Base-by-base conservation (phyloP, 768 basidiomycete genomes). In the Mycena rebaudengoi region DNA sequence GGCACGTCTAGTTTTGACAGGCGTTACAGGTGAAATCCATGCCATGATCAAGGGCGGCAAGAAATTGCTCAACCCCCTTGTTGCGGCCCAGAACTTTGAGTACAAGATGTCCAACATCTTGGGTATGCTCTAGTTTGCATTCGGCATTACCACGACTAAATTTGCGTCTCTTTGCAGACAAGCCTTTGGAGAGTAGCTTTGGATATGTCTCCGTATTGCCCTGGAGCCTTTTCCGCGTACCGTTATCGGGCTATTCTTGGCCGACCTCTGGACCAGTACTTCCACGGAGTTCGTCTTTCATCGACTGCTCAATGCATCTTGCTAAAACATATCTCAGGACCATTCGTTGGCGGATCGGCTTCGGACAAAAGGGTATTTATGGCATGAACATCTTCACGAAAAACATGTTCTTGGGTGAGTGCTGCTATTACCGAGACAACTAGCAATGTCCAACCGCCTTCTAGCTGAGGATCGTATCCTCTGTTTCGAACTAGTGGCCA, bases 61-160 rank as follows among this genome's bases (percentile, higher is more conserved):
- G 77, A 98, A 98, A 76, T 86, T 98, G 25, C 75, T 98, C 63
- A 98, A 98, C 72, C 96, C 95, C 20, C 80, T 96, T 49, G 86
- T 98, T 29, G 96, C 96, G 8, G 95, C 96, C 16, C 96, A 98
- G 76, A 98, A 98, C 78, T 96, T 96, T 70, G 95, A 96, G 79
- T 98, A 98, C 81, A 98, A 95, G 80, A 97, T 98, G 94, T 96
- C 94, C 44, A 98, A 98, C 78, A 98, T 99, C 72, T 82, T 98
- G 28, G 92, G 90, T 88, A 68, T 55, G 81, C 58, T 30, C 28
- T 12, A 13, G n/a, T n/a, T n/a, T n/a, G n/a, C 51, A 21, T 46
- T 11, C 14, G 21, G 5, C 21, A 16, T 25, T 55, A 12, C n/a
- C 12, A 7, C 23, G 16, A 6, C 26, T 3, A 16, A 11, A 46